Evolutionary conservation across 768 basidiomycete genomes (phyloP).

Genomic region (Leccinum truebloodii): DNA sequence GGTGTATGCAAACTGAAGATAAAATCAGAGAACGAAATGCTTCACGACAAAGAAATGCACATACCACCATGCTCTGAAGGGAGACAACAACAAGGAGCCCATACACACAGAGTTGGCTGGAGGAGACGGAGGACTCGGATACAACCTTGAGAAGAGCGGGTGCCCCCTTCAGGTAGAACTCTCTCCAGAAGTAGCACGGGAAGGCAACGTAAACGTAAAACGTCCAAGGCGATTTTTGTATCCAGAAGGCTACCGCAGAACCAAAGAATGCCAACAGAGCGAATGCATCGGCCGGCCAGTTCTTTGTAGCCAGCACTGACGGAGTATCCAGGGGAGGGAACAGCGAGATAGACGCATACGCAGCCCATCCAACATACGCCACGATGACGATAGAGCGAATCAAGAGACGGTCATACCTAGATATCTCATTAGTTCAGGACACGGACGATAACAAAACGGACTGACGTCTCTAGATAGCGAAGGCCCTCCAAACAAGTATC

Average conservation of each 20-base stretch:
- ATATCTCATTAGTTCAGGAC: slow-evolving; percentile 9
- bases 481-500: slow-evolving; percentile 56
- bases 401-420: slow-evolving; percentile 70
- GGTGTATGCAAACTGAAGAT: slow-evolving; percentile 63
- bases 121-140: slow-evolving; percentile 26
- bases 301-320: not conserved
- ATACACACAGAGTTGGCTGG: slow-evolving; percentile 25
- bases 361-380: slow-evolving; percentile 80
- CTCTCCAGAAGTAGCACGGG: slow-evolving; percentile 77
- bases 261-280: slow-evolving; percentile 32
- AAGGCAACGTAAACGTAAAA: slow-evolving; percentile 78
- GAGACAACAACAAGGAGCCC: slow-evolving; percentile 39
- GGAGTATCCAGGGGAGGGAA: slow-evolving; percentile 42
- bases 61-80: slow-evolving; percentile 73
- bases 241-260: slow-evolving; percentile 52
- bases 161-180: slow-evolving; percentile 39
- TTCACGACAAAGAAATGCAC: slow-evolving; percentile 27
- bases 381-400: slow-evolving; percentile 67
- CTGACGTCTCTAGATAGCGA: slow-evolving; percentile 73
- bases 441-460: not conserved
- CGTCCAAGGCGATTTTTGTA: slow-evolving; percentile 68
- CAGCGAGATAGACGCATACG: slow-evolving; percentile 61
- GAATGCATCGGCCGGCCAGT: slow-evolving; percentile 18
- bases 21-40: slow-evolving; percentile 1
- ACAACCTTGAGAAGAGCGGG: slow-evolving; percentile 16